A percentile compares a stretch with the other conserved stretches of the same genome.
Evolutionary conservation across 2,329 filamentous ascomycete species (phyloP).

Genomic region (Cercospora sp.): DNA sequence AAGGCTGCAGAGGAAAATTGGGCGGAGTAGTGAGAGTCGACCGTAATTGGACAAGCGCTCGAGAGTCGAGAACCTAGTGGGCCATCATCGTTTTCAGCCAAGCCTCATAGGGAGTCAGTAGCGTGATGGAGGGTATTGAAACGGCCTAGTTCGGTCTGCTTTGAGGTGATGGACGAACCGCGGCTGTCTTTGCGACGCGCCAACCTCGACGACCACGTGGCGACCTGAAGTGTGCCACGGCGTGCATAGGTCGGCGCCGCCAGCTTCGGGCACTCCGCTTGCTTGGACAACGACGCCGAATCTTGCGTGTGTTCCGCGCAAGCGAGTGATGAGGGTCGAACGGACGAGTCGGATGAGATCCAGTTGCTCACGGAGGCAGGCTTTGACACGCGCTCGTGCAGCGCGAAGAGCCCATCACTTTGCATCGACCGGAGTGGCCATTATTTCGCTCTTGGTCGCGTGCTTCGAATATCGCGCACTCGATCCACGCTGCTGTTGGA

Average conservation of each 20-base stretch:
- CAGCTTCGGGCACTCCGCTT: not conserved
- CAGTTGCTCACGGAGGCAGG: not conserved
- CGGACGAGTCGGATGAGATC: not conserved
- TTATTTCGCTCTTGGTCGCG: not conserved
- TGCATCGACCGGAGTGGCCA: not conserved
- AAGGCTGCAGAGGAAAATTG: not conserved
- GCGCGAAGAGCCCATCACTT: not conserved
- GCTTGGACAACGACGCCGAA: not conserved
- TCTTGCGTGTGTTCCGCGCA: not conserved
- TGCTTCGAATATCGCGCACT: not conserved
- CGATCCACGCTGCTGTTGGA: not conserved
- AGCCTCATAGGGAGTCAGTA: constrained; percentile 12
- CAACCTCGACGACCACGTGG: constrained; percentile 9
- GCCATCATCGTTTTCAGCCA: not conserved
- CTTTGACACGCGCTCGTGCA: not conserved
- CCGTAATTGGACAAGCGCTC: not conserved
- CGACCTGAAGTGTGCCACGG: not conserved
- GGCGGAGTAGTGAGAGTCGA: not conserved
- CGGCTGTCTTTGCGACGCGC: constrained; percentile 2
- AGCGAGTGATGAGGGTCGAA: not conserved
- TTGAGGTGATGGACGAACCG: constrained; percentile 3
- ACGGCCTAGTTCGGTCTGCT: not conserved
- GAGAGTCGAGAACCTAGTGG: constrained; percentile 9
- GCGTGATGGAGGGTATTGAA: not conserved
- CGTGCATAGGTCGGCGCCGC: not conserved